Evolutionary conservation across 2,329 filamentous ascomycete species (phyloP).

Genomic region (Pseudogymnoascus pannorum): DNA sequence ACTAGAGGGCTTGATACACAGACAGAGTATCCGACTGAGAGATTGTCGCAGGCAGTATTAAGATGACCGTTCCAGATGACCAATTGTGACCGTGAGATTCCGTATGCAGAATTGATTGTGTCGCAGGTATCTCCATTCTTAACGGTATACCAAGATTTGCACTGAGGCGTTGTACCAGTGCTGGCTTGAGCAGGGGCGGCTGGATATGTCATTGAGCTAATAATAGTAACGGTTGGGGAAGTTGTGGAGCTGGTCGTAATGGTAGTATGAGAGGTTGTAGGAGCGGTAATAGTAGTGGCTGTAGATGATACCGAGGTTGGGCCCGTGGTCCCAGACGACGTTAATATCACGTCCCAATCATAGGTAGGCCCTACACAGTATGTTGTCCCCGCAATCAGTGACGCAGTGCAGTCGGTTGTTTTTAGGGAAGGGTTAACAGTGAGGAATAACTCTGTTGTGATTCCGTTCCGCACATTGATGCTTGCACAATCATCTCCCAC

Average conservation of each 20-base stretch:
- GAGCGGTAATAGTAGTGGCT: background rate
- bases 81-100: background rate
- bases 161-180: background rate
- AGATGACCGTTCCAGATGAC: background rate
- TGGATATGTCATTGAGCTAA: background rate
- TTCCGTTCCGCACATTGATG: too few species aligned
- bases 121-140: background rate
- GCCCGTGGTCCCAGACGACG: too few species aligned
- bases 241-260: background rate
- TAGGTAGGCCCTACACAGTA: too few species aligned
- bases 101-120: background rate
- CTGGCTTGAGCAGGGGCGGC: background rate
- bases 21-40: background rate
- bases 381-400: too few species aligned
- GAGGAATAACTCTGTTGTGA: too few species aligned
- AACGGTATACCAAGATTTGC: background rate
- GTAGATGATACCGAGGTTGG: too few species aligned
- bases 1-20: background rate
- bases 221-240: background rate
- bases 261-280: background rate
- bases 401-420: too few species aligned
- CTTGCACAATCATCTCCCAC: too few species aligned
- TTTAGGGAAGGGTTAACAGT: too few species aligned
- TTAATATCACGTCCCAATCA: too few species aligned
- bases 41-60: background rate